A percentile compares a stretch with the other conserved stretches of the same genome.
Evolutionary conservation across 1,284 basidiomycete genomes (phyloP).

Genomic region (Serendipita sp.): DNA sequence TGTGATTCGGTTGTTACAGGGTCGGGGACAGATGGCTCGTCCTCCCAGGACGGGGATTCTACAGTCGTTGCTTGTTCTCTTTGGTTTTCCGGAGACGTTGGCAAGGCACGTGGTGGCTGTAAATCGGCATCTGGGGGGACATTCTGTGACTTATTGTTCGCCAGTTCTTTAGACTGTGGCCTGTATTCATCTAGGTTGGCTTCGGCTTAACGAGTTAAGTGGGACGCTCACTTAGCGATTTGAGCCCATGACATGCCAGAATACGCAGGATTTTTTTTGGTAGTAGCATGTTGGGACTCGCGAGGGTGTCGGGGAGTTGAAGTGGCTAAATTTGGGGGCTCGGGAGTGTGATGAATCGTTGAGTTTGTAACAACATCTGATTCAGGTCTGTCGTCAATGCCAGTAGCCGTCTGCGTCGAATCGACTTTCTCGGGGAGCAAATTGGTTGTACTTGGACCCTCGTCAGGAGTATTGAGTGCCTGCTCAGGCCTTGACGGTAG

Average conservation of each 20-base stretch:
- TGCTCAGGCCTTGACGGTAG: neutral
- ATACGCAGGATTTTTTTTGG: constrained; percentile 34
- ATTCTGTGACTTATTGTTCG: neutral
- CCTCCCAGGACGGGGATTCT: constrained; percentile 58
- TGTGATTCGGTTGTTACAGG: constrained; percentile 17
- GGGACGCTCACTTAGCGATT: constrained; percentile 43
- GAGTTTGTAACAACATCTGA: neutral
- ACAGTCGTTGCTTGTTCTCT: constrained; percentile 68
- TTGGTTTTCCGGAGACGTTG: neutral
- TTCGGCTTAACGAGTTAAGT: constrained; percentile 27
- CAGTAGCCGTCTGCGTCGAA: neutral
- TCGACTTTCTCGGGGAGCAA: constrained; percentile 1
- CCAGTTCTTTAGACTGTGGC: neutral
- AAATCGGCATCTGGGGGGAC: neutral
- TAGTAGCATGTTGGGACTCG: constrained; percentile 28
- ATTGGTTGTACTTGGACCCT: neutral
- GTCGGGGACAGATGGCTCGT: constrained; percentile 34
- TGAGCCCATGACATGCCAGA: constrained; percentile 71
- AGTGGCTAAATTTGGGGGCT: neutral
- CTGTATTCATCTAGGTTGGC: constrained; percentile 21
- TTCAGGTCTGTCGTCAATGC: neutral
- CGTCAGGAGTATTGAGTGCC: neutral
- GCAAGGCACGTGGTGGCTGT: neutral
- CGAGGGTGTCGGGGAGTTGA: neutral
- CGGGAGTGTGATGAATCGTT: neutral